Conservation (phyloP, 177 flowering plant species). For the Vitis hybrid region DNA sequence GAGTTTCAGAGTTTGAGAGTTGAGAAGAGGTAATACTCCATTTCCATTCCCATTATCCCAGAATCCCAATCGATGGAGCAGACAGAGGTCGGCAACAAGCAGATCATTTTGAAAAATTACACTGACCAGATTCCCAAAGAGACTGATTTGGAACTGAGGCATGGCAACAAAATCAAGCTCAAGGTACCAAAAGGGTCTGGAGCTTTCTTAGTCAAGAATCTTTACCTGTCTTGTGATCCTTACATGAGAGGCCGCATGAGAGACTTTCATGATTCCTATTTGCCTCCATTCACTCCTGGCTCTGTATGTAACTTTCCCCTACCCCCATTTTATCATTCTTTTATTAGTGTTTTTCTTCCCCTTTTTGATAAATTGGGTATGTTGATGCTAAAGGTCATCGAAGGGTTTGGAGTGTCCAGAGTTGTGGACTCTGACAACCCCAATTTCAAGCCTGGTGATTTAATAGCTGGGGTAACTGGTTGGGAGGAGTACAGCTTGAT, state of each 20-base stretch:
- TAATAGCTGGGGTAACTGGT: slow-evolving; percentile 57
- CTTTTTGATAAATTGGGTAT: slow-evolving; percentile 6
- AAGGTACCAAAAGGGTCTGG: slow-evolving; percentile 47
- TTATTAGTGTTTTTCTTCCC: background rate
- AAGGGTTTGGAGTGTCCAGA: slow-evolving; percentile 40
- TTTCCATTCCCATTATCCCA: too few relatives aligned
- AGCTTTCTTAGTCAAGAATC: slow-evolving; percentile 60
- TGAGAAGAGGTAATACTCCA: too few relatives aligned
- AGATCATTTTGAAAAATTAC: slow-evolving; percentile 50
- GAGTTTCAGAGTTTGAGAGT: too few relatives aligned
- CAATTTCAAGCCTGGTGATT: slow-evolving; percentile 57
- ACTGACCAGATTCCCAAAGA: slow-evolving; percentile 48
- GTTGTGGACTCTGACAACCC: slow-evolving; percentile 60
- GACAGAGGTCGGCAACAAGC: slow-evolving; percentile 43
- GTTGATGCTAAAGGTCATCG: slow-evolving; percentile 20
- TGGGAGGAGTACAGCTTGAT: slow-evolving; percentile 84
- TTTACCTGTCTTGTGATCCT: slow-evolving; percentile 78
- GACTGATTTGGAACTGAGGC: slow-evolving; percentile 57
- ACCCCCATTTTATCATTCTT: background rate
- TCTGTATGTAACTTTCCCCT: slow-evolving; percentile 26
- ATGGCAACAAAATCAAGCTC: slow-evolving; percentile 27
- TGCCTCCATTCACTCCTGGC: slow-evolving; percentile 63
- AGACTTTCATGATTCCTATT: slow-evolving; percentile 40
- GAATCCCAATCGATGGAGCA: background rate
- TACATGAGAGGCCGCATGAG: slow-evolving; percentile 76